Conservation (phyloP, 2,329 filamentous ascomycete species). For the Periconia digitata region DNA sequence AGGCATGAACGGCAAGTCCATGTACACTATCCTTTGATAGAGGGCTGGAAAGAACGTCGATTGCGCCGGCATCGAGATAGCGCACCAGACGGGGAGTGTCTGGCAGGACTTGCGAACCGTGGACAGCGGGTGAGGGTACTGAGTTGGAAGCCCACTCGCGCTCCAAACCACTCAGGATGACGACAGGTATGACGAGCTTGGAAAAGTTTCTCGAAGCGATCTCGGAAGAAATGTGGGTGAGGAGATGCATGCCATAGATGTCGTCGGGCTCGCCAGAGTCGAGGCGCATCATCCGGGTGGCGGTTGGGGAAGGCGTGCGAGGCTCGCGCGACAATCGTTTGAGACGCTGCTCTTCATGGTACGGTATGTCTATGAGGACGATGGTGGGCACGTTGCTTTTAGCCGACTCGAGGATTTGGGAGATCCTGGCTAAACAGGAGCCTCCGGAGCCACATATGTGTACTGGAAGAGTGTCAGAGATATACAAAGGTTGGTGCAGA, state of each 20-base stretch:
- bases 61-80: slow-evolving; percentile 82
- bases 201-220: slow-evolving; percentile 45
- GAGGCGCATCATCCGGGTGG: slow-evolving; percentile 29
- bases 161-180: slow-evolving; percentile 43
- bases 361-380: slow-evolving; percentile 47
- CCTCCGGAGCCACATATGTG: slow-evolving; percentile 44
- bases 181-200: slow-evolving; percentile 44
- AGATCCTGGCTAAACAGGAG: slow-evolving; percentile 41
- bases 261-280: slow-evolving; percentile 43
- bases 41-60: slow-evolving; percentile 82
- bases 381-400: slow-evolving; percentile 41
- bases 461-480: slow-evolving; percentile 24
- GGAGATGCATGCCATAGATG: slow-evolving; percentile 47
- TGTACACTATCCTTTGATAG: slow-evolving; percentile 73
- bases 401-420: slow-evolving; percentile 36
- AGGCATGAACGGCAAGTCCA: slow-evolving; percentile 78
- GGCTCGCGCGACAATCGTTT: slow-evolving; percentile 46
- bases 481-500: background rate
- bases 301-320: slow-evolving; percentile 44
- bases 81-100: slow-evolving; percentile 62
- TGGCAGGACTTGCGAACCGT: slow-evolving; percentile 42
- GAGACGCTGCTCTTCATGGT: slow-evolving; percentile 45
- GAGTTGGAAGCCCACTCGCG: slow-evolving; percentile 31
- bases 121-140: slow-evolving; percentile 35
- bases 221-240: slow-evolving; percentile 45